Conservation (phyloP, 2,329 filamentous ascomycete genomes). For the Madurella fahalii region DNA sequence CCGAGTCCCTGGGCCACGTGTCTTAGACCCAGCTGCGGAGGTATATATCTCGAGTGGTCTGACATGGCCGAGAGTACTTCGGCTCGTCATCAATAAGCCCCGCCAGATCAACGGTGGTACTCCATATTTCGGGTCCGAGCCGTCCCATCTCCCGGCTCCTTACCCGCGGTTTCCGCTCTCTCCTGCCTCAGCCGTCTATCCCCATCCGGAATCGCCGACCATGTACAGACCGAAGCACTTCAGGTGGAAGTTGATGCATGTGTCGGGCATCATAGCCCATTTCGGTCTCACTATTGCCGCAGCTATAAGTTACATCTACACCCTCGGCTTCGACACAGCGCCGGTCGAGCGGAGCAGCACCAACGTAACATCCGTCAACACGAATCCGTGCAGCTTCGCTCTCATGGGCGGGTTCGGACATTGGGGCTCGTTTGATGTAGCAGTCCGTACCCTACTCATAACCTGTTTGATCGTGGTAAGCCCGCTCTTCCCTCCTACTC, state of each 20-base stretch:
- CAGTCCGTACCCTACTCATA: slow-evolving; percentile 14
- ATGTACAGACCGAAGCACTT: slow-evolving; percentile 23
- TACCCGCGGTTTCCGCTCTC: not conserved
- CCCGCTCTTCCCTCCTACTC: not conserved
- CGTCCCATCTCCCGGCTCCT: not conserved
- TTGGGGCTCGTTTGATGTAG: slow-evolving; percentile 9
- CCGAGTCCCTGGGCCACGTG: too few species aligned
- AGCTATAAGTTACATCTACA: slow-evolving; percentile 18
- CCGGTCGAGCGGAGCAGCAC: slow-evolving; percentile 1
- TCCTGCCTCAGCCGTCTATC: not conserved
- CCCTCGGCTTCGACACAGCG: slow-evolving; percentile 5
- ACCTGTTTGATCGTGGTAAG: slow-evolving; percentile 19
- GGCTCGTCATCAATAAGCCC: too few species aligned
- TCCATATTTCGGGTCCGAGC: too few species aligned
- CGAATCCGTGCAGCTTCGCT: slow-evolving; percentile 3
- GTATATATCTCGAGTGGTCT: too few species aligned
- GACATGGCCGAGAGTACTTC: too few species aligned
- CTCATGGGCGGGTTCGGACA: not conserved
- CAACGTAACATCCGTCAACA: not conserved
- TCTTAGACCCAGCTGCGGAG: too few species aligned
- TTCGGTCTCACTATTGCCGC: slow-evolving; percentile 20
- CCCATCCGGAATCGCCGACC: not conserved
- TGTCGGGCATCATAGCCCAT: slow-evolving; percentile 20
- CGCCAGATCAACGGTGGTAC: too few species aligned
- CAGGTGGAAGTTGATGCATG: slow-evolving; percentile 24